Evolutionary conservation across 2,329 filamentous ascomycete genomes (phyloP).

Genomic region (Talaromyces verruculosus): DNA sequence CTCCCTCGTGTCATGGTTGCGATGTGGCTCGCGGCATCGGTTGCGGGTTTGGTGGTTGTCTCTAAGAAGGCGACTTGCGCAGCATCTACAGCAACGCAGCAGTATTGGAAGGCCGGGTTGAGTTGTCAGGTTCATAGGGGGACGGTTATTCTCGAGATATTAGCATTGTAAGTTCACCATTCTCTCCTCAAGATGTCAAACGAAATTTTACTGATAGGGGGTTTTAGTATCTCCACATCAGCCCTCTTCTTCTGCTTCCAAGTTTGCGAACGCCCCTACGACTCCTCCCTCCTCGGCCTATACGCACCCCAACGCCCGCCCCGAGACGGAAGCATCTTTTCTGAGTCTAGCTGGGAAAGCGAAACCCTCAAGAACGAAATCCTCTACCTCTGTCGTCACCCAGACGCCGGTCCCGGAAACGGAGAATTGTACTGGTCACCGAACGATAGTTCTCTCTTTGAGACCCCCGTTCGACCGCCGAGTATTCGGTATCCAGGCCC

Average conservation of each 20-base stretch:
- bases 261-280: slow-evolving; percentile 39
- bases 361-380: slow-evolving; percentile 41
- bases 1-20: slow-evolving; percentile 37
- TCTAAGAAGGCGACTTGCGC: slow-evolving; percentile 39
- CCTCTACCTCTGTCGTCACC: slow-evolving; percentile 39
- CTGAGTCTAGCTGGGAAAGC: slow-evolving; percentile 37
- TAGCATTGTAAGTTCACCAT: slow-evolving; percentile 36
- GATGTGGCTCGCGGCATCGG: slow-evolving; percentile 40
- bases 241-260: slow-evolving; percentile 41
- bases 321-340: slow-evolving; percentile 34
- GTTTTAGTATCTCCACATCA: slow-evolving; percentile 36
- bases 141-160: slow-evolving; percentile 35
- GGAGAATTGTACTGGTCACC: slow-evolving; percentile 29
- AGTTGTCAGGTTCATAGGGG: slow-evolving; percentile 41
- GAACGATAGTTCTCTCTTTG: slow-evolving; percentile 24
- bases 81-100: slow-evolving; percentile 26
- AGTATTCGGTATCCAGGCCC: slow-evolving; percentile 36
- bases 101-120: slow-evolving; percentile 38
- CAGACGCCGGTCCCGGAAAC: slow-evolving; percentile 32
- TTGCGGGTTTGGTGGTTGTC: slow-evolving; percentile 39
- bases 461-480: slow-evolving; percentile 31
- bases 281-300: slow-evolving; percentile 39
- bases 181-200: too few species aligned
- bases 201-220: neutral
- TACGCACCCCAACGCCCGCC: slow-evolving; percentile 29